Evolutionary conservation across 495 filamentous ascomycete genomes (phyloP), one percentile per base, ranked within the genome.

Genomic region (Sabuloglossum arenarium): DNA sequence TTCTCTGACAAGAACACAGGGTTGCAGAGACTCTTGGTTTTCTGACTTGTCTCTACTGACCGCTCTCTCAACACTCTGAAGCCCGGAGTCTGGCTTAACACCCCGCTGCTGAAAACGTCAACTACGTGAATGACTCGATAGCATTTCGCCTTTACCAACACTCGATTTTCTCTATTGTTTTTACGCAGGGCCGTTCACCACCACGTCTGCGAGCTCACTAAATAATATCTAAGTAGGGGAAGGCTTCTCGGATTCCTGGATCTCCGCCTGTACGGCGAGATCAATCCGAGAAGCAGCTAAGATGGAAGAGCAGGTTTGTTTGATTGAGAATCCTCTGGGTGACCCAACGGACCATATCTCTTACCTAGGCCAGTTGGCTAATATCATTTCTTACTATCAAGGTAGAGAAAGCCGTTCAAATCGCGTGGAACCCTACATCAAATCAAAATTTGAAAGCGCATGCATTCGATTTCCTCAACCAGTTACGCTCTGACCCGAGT

Each of bases 401-500:
- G 87, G 81, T 95, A 68, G 82, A 88, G 68, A 87, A 84, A 69
- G 88, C 88, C 68, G 89, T 96, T 71, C 77, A 91, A 67, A 87
- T 94, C 72, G 85, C 84, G 70, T 86, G 76, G 73, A 80, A 90
- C 68, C 81, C 85, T 60, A 66, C 72, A 59, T 79, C 86, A 56
- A 76, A 86, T 70, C 79, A 78, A 63, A 69, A 74, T 59, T 78
- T 94, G 61, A 88, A 89, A 67, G 68, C 70, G 31, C 88, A 94
- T 74, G 89, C 89, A 55, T 86, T 87, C 68, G 82, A 91, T 21
- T 94, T 85, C 67, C 73, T 94, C 37, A 83, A 84, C 67, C 85
- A 84, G 64, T 72, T 96, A 59, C 80, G 86, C 42, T 67, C 79
- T 62, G 79, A 94, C 62, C 76, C 84, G 53, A 75, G 81, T 59